Base-by-base conservation (phyloP, 2,329 filamentous ascomycete genomes). In the Aspergillus sp. region DNA sequence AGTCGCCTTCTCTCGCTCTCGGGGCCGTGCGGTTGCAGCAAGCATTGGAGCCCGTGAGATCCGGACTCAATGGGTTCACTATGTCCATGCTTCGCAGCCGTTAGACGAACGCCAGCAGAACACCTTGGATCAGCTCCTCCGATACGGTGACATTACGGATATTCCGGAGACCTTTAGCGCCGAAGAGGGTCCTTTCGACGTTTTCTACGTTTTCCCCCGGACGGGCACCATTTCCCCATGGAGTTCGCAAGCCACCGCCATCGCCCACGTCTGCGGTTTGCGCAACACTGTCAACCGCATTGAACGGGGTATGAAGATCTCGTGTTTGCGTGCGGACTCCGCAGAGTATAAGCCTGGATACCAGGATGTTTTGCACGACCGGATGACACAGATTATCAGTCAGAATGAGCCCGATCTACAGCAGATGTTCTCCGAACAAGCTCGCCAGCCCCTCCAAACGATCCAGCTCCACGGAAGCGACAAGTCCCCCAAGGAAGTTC, bases 171-270 rank as follows among this genome's bases (percentile, higher is more conserved):
- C 69, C 41, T 63, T 75, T 70, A 52, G 67, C 60, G 58, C 72
- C 69, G 58, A 70, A 52, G 76, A 80, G 50, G 72, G 76, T 46
- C 67, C 75, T 49, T 74, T 75, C 39, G 70, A 77, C 43, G 74
- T 84, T 53, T 79, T 87, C 65, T 88, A 90, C 64, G 78, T 95
- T 49, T 83, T 80, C 42, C 91, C 91, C 17, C 82, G 91, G 56
- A 86, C 87, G 15, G 82, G 82, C 60, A 90, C 82, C 2, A 84
- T 95, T 57, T 96, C 90, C 37, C 93, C 93, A 65, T 98, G 93
- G 93, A 96, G 90, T 71, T 95, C 90, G 48, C 90, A 96, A 69
- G 91, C 90, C 23, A 95, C 91, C 42, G 91, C 84, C 65, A 96
- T 97, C 66, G 86, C 91, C 46, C 84, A 93, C 56, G 91, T 96